These are phyloP conservation scores for Elsinoe arachidis DNA, from an alignment of 2,329 filamentous ascomycete genomes.

Conservation along the genomic window DNA sequence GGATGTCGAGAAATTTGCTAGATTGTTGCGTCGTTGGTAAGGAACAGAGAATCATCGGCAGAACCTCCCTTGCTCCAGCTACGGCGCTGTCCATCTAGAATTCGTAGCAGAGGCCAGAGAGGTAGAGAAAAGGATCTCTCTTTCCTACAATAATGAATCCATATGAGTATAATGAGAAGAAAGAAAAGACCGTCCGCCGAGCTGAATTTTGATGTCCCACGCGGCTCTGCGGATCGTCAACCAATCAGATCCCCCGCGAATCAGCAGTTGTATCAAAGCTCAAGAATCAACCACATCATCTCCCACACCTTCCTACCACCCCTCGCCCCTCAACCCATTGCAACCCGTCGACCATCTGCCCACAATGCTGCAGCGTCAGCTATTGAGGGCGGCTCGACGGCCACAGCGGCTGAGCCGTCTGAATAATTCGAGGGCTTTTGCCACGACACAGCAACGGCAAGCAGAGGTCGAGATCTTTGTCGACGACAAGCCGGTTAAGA, in stretches of 20 bases:
- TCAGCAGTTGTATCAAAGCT: slow-evolving; percentile 12
- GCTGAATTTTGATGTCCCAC: slow-evolving; percentile 16
- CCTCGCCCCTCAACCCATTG: slow-evolving; percentile 17
- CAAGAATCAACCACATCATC: background rate
- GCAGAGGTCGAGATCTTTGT: slow-evolving; percentile 79
- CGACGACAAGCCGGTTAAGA: slow-evolving; percentile 98
- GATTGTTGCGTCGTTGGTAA: slow-evolving; percentile 57
- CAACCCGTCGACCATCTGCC: slow-evolving; percentile 16
- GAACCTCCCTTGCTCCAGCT: slow-evolving; percentile 57
- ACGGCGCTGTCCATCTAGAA: slow-evolving; percentile 52
- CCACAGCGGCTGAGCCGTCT: slow-evolving; percentile 43
- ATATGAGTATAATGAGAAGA: slow-evolving; percentile 45
- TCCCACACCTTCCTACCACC: slow-evolving; percentile 4
- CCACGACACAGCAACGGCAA: slow-evolving; percentile 65
- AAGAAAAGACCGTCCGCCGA: slow-evolving; percentile 27
- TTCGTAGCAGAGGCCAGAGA: slow-evolving; percentile 54
- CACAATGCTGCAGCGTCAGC: slow-evolving; percentile 56
- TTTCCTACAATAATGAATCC: slow-evolving; percentile 57
- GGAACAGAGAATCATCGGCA: slow-evolving; percentile 52
- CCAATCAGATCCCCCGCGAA: slow-evolving; percentile 50
- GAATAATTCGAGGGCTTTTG: slow-evolving; percentile 67
- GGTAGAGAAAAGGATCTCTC: slow-evolving; percentile 34
- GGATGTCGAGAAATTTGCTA: too few species aligned
- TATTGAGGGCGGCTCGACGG: slow-evolving; percentile 54
- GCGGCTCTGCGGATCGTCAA: slow-evolving; percentile 32